A percentile compares a stretch with the other conserved stretches of the same genome.
Conservation (phyloP, 1,139 yeast genomes). For the Suhomyces wounanorum region DNA sequence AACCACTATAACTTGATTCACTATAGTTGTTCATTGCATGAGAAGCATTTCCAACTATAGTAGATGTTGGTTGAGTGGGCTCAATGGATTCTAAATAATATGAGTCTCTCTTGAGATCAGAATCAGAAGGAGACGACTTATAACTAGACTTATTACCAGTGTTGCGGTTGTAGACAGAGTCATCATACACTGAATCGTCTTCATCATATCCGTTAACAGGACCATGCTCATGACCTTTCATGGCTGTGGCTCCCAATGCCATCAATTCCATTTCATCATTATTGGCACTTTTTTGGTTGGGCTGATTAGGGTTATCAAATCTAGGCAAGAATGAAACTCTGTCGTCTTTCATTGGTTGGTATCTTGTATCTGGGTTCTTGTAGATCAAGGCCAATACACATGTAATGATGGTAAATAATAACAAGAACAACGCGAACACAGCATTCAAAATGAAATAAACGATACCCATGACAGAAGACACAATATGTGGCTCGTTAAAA, state of each 20-base stretch:
- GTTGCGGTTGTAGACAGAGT: conserved; percentile 19
- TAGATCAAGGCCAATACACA: conserved; percentile 81
- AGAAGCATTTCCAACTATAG: conserved; percentile 46
- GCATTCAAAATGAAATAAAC: conserved; percentile 92
- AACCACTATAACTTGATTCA: conserved; percentile 15
- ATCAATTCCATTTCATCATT: conserved; percentile 74
- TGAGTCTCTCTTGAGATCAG: conserved; percentile 33
- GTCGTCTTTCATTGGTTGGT: conserved; percentile 96
- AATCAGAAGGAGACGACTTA: conserved; percentile 13
- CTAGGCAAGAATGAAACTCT: conserved; percentile 83
- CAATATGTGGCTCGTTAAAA: conserved; percentile 82
- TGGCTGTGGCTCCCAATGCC: conserved; percentile 87
- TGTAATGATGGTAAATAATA: conserved; percentile 83
- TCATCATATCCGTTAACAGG: conserved; percentile 32
- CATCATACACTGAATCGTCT: conserved; percentile 40
- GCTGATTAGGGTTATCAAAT: conserved; percentile 53
- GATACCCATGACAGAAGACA: conserved; percentile 88
- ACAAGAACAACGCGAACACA: conserved; percentile 75
- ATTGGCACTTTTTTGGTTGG: conserved; percentile 26
- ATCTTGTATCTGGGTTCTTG: conserved; percentile 92
- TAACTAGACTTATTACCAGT: conserved; percentile 9
- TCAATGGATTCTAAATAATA: conserved; percentile 35
- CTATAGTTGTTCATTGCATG: conserved; percentile 33
- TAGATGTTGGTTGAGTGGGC: conserved; percentile 48
- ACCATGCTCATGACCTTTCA: conserved; percentile 69